phyloP scores from a whole-genome alignment of 2,329 filamentous ascomycete genomes.

The Plectosphaerella sp. region DNA sequence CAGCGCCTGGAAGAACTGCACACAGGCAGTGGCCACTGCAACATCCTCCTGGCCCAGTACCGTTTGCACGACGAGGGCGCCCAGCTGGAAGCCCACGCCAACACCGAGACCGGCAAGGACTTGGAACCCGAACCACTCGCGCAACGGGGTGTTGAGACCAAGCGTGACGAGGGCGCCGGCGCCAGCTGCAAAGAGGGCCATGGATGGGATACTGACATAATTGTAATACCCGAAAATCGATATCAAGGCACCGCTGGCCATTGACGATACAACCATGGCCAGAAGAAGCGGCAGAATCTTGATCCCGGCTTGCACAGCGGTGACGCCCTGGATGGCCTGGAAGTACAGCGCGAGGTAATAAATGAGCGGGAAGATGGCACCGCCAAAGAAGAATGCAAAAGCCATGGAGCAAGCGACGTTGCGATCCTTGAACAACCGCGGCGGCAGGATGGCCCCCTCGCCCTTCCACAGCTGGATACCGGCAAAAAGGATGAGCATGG shows the following conservation, averaged over 20 bases:
- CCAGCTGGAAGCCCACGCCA: slow-evolving; percentile 43
- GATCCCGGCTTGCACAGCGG: slow-evolving; percentile 49
- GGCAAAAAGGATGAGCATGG: slow-evolving; percentile 42
- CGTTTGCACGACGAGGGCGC: slow-evolving; percentile 47
- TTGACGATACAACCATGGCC: slow-evolving; percentile 42
- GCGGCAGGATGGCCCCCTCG: slow-evolving; percentile 45
- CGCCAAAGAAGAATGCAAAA: slow-evolving; percentile 45
- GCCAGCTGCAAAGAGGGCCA: slow-evolving; percentile 38
- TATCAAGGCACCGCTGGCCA: slow-evolving; percentile 37
- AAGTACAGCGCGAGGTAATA: slow-evolving; percentile 52
- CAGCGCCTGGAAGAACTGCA: slow-evolving; percentile 60
- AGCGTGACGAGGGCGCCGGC: slow-evolving; percentile 52
- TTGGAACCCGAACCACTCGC: slow-evolving; percentile 55
- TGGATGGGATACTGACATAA: slow-evolving; percentile 34
- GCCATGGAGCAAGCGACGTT: slow-evolving; percentile 30
- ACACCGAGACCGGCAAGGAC: slow-evolving; percentile 50
- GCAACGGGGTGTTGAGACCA: slow-evolving; percentile 36
- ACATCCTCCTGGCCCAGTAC: slow-evolving; percentile 42
- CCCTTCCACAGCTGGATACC: slow-evolving; percentile 38
- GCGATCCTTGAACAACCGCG: slow-evolving; percentile 41
- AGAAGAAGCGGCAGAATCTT: slow-evolving; percentile 50
- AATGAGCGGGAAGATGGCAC: slow-evolving; percentile 47
- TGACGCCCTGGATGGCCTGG: slow-evolving; percentile 48
- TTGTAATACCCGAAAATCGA: slow-evolving; percentile 38
- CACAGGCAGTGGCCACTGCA: slow-evolving; percentile 44